These are phyloP conservation scores for Podospora pseudopauciseta DNA, from an alignment of 495 filamentous ascomycete genomes.

Conservation along the genomic window DNA sequence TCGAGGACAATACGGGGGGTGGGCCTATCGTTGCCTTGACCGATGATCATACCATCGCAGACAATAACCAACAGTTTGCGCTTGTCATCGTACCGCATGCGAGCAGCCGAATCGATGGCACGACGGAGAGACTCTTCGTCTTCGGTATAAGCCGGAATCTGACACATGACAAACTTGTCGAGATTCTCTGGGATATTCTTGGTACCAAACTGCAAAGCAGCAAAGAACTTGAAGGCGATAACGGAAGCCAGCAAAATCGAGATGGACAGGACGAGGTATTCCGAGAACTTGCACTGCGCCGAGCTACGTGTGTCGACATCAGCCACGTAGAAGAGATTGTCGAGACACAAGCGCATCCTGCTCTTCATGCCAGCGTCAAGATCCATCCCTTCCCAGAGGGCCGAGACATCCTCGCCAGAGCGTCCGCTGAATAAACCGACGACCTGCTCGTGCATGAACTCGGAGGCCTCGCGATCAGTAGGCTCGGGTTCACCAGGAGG, in stretches of 20 bases:
- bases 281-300: constrained; percentile 76
- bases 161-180: constrained; percentile 97
- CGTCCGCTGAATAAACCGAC: constrained; percentile 71
- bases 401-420: constrained; percentile 75
- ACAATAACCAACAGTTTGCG: constrained; percentile 91
- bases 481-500: constrained; percentile 49
- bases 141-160: constrained; percentile 96
- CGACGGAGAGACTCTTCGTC: constrained; percentile 95
- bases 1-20: constrained; percentile 96
- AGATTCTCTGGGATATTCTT: constrained; percentile 93
- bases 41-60: constrained; percentile 99
- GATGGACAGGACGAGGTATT: constrained; percentile 88
- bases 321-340: constrained; percentile 94
- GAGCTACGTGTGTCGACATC: constrained; percentile 91
- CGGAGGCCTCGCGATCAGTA: constrained; percentile 48
- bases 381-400: constrained; percentile 70
- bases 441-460: constrained; percentile 81
- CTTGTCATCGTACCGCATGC: constrained; percentile 98
- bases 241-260: constrained; percentile 75
- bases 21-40: constrained; percentile 93
- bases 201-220: constrained; percentile 85
- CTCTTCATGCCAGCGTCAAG: constrained; percentile 52
- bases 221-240: constrained; percentile 94
- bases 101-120: constrained; percentile 92
- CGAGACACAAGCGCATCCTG: constrained; percentile 79